phyloP scores from a whole-genome alignment of 1,284 basidiomycete species.

The Ustilago shanxiensis region DNA sequence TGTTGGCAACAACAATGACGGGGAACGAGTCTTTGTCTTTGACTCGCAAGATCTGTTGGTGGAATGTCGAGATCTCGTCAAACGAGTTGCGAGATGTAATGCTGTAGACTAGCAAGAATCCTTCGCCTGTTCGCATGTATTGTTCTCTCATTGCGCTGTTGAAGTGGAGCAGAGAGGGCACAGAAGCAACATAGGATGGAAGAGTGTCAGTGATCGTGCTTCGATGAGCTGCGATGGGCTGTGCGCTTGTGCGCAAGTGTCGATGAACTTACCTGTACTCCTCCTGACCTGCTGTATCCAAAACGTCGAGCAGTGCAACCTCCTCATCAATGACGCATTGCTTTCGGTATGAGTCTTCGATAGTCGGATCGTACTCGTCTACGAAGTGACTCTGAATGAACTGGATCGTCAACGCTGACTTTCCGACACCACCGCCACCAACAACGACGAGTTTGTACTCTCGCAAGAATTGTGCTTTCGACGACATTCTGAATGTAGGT shows the following conservation, averaged over 20 bases:
- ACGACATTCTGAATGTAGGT: constrained; percentile 12
- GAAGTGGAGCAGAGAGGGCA: neutral
- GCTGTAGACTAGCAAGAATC: constrained; percentile 97
- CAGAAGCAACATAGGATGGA: neutral
- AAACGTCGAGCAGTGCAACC: constrained; percentile 94
- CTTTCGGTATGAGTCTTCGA: constrained; percentile 76
- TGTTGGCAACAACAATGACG: constrained; percentile 97
- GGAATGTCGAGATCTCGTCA: constrained; percentile 95
- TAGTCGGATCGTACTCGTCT: constrained; percentile 98
- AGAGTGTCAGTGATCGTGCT: neutral
- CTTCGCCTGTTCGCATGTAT: constrained; percentile 97
- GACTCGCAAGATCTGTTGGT: constrained; percentile 86
- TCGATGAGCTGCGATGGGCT: neutral
- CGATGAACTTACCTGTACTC: constrained; percentile 85
- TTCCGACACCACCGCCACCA: constrained; percentile 96
- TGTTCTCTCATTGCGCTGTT: constrained; percentile 97
- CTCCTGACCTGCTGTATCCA: constrained; percentile 99
- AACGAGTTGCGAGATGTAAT: constrained; percentile 98
- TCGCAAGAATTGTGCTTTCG: constrained; percentile 77
- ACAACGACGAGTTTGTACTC: constrained; percentile 80
- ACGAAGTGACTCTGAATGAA: constrained; percentile 95
- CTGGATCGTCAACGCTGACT: constrained; percentile 96
- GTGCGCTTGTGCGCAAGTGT: no score
- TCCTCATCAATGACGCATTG: constrained; percentile 86
- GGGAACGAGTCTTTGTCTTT: constrained; percentile 98